These are phyloP conservation scores for Pyrenochaeta sp. DNA, from an alignment of 2,329 filamentous ascomycete species.

Conservation along the genomic window DNA sequence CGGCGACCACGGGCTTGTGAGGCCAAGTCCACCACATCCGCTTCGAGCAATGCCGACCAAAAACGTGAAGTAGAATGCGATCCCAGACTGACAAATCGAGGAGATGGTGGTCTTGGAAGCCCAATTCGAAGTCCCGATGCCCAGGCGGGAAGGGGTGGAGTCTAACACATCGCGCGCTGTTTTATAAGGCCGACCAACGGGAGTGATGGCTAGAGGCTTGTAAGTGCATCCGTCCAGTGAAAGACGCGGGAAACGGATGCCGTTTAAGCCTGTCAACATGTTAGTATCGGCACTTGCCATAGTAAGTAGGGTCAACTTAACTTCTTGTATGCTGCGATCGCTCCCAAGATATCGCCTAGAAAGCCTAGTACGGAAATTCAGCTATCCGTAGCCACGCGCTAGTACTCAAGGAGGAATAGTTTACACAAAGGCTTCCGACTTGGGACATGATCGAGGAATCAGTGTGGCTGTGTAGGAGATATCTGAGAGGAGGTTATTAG, in stretches of 20 bases:
- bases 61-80: neutral
- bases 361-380: slow-evolving; percentile 26
- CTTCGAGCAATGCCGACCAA: slow-evolving; percentile 16
- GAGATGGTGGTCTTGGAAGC: slow-evolving; percentile 13
- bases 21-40: slow-evolving; percentile 23
- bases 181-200: slow-evolving; percentile 1
- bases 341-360: slow-evolving; percentile 41
- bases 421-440: slow-evolving; percentile 13
- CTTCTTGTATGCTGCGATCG: slow-evolving; percentile 18
- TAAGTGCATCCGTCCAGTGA: slow-evolving; percentile 6
- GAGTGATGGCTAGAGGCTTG: neutral
- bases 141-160: slow-evolving; percentile 1
- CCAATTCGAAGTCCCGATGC: slow-evolving; percentile 1
- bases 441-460: slow-evolving; percentile 2
- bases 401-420: slow-evolving; percentile 8
- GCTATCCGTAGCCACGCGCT: slow-evolving; percentile 24
- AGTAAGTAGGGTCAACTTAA: slow-evolving; percentile 11
- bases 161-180: slow-evolving; percentile 2
- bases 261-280: slow-evolving; percentile 7
- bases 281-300: slow-evolving; percentile 13
- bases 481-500: neutral
- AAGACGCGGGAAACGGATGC: neutral
- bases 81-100: slow-evolving; percentile 1
- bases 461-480: slow-evolving; percentile 19
- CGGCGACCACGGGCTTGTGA: slow-evolving; percentile 5